Base-by-base conservation (phyloP, 805 yeast genomes). In the Saturnispora ahearnii region DNA sequence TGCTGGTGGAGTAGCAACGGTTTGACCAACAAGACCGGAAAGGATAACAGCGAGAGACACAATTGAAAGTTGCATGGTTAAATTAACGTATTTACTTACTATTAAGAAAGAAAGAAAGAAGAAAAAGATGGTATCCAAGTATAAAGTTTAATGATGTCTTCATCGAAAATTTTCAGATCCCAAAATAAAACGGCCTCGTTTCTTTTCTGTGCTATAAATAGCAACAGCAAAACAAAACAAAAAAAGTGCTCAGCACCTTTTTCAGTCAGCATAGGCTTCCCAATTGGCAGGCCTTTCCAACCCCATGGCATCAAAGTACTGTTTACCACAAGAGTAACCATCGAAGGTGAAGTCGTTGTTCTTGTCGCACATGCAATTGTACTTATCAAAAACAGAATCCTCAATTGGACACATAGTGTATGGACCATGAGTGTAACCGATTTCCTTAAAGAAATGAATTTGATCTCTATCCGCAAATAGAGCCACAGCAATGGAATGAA, bases 1-100 rank as follows among this genome's bases (percentile, higher is more conserved):
- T 36, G 96, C 96, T 53, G 96, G 96, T 46, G 96, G 93, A 50
- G 91, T 73, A 43, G 79, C 77, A 30, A 75, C 74, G 31, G 73
- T 60, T 24, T 76, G 69, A 34, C 65, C 62, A 51, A 73, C 58
- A 53, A 68, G 64, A 7, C 65, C 61, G 30, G 75, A 65, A 47
- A 74, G 71, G 51, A 72, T 53, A 22, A 63, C 48, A 40, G 64
- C 62, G 26, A 60, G 45, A 12, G 59, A 48, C 44, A 56, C 42
- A 48, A 51, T 45, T 10, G 54, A 51, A n/a, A 51, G 46, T 52
- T 51, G 53, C 30, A 44, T 48, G 29, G 29, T 26, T 26, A 6
- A 26, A 6, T 26, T 26, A 26, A 6, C 29, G 29, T 26, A 26
- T 24, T 18, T 18, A 18, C 18, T 18, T 18, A 18, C 34, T 12